Conservation (phyloP, 2,329 filamentous ascomycete species). For the Dactylella cylindrospora region DNA sequence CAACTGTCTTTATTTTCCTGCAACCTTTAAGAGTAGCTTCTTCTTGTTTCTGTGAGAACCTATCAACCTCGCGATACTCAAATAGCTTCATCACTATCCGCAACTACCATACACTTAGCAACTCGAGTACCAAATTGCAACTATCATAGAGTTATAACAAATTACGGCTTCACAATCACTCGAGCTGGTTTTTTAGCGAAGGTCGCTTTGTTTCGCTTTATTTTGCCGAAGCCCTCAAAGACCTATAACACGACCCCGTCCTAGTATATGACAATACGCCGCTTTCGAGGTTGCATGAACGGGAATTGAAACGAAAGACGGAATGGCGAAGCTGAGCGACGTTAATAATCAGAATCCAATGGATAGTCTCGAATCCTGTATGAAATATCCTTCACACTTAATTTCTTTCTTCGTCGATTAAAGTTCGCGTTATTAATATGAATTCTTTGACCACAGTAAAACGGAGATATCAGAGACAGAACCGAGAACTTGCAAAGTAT, state of each 20-base stretch:
- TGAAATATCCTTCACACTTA: not conserved
- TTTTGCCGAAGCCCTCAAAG: not conserved
- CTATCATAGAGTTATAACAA: not conserved
- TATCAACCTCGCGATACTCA: not conserved
- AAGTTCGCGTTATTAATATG: not conserved
- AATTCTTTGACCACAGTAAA: conserved; percentile 61
- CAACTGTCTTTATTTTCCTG: too few species aligned
- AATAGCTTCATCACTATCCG: not conserved
- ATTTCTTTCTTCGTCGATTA: not conserved
- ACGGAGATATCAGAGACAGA: conserved; percentile 76
- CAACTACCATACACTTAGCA: not conserved
- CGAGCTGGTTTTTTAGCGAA: not conserved
- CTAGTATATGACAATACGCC: not conserved
- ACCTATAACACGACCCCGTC: not conserved
- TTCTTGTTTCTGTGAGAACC: not conserved
- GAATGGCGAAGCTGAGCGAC: conserved; percentile 42
- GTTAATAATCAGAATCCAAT: conserved; percentile 20
- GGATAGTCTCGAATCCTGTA: conserved; percentile 33
- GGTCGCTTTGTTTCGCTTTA: not conserved
- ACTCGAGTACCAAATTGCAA: not conserved
- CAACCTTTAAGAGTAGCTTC: too few species aligned
- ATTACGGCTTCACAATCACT: not conserved
- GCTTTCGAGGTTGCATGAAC: conserved; percentile 12
- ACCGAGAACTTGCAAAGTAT: conserved; percentile 62
- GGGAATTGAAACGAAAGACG: not conserved